These are phyloP conservation scores for Scolecobasidium constrictum DNA, from an alignment of 2,329 filamentous ascomycete species.

Conservation along the genomic window DNA sequence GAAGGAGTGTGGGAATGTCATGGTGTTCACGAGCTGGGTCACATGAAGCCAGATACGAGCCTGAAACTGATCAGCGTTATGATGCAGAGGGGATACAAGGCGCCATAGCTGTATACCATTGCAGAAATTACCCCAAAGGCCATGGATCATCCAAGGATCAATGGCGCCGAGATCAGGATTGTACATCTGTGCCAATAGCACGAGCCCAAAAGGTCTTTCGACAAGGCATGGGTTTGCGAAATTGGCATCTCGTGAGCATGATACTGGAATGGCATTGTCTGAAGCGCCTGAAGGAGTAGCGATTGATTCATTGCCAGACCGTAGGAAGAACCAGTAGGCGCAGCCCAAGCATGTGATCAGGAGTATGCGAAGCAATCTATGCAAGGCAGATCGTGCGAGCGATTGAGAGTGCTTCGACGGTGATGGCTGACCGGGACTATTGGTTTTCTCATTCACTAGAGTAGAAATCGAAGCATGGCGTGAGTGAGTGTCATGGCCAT, in stretches of 20 bases:
- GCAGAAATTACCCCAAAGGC: constrained; percentile 9
- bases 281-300: not conserved
- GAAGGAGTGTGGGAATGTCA: constrained; percentile 4
- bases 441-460: too few species aligned
- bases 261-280: not conserved
- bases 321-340: too few species aligned
- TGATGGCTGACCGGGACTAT: too few species aligned
- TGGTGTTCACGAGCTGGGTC: constrained; percentile 6
- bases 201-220: constrained; percentile 7
- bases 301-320: too few species aligned
- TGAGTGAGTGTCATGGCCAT: too few species aligned
- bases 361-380: too few species aligned
- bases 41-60: constrained; percentile 8
- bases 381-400: too few species aligned
- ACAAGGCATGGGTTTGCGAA: constrained; percentile 7
- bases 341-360: too few species aligned
- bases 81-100: too few species aligned
- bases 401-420: too few species aligned
- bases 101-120: constrained; percentile 1
- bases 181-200: constrained; percentile 8
- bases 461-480: too few species aligned
- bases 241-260: not conserved
- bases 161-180: constrained; percentile 8
- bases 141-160: constrained; percentile 9
- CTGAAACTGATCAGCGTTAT: too few species aligned